These are phyloP conservation scores for Pseudocohnilembus persalinus DNA, from an alignment of 169 alveolate genomes.

Conservation along the genomic window DNA sequence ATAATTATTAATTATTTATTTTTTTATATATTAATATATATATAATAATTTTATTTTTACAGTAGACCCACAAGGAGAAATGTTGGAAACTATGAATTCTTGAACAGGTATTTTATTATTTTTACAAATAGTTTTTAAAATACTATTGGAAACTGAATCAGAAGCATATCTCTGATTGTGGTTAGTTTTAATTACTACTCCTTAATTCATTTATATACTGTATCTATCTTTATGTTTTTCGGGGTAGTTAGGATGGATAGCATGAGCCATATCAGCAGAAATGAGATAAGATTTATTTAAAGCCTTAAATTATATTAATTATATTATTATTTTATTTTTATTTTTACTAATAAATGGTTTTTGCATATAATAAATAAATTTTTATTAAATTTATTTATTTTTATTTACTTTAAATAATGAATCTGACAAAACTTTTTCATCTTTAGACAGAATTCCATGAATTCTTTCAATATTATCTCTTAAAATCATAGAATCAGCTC, in stretches of 20 bases:
- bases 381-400: too few species aligned
- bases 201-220: slow-evolving; percentile 89
- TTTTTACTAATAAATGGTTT: too few species aligned
- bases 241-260: slow-evolving; percentile 95
- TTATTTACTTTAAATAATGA: slow-evolving; percentile 28
- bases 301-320: slow-evolving; percentile 57
- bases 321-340: slow-evolving; percentile 40
- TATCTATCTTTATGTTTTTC: slow-evolving; percentile 92
- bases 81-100: slow-evolving; percentile 93
- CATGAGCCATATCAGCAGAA: slow-evolving; percentile 97
- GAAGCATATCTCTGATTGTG: slow-evolving; percentile 92
- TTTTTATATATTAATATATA: too few species aligned
- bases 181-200: slow-evolving; percentile 90
- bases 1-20: too few species aligned
- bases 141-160: slow-evolving; percentile 84
- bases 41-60: neutral
- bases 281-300: slow-evolving; percentile 71
- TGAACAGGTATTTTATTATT: slow-evolving; percentile 82
- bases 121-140: slow-evolving; percentile 82
- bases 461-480: slow-evolving; percentile 73
- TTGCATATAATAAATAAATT: too few species aligned
- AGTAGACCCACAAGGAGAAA: slow-evolving; percentile 96
- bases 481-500: slow-evolving; percentile 88
- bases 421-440: slow-evolving; percentile 40
- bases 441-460: slow-evolving; percentile 27